These are phyloP conservation scores for Solanum clarkiae DNA, from an alignment of 257 asterid genomes.

Conservation along the genomic window DNA sequence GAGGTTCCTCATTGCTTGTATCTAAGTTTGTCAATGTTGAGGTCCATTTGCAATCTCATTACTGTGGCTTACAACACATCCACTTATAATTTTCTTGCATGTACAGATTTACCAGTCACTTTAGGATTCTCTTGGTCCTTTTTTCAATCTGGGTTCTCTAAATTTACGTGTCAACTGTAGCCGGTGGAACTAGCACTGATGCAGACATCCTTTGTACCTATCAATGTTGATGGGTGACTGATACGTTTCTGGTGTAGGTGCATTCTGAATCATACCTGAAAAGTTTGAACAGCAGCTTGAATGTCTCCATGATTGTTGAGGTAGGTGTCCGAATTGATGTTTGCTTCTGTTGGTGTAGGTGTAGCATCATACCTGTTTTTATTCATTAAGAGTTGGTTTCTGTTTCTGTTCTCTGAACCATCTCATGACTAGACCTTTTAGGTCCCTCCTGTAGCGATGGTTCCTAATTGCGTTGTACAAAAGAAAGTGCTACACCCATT, in stretches of 20 bases:
- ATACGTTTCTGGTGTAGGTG: slow-evolving; percentile 35
- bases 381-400: neutral
- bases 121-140: neutral
- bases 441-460: slow-evolving; percentile 80
- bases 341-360: slow-evolving; percentile 28
- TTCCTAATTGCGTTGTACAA: slow-evolving; percentile 76
- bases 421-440: slow-evolving; percentile 13
- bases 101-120: neutral
- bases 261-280: slow-evolving; percentile 75
- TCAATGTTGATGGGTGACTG: neutral
- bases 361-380: slow-evolving; percentile 20
- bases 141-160: neutral
- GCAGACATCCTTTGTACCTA: neutral
- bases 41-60: neutral
- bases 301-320: slow-evolving; percentile 72
- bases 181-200: neutral
- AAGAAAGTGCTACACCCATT: slow-evolving; percentile 72
- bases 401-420: neutral
- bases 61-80: neutral
- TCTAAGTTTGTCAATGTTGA: neutral
- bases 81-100: neutral
- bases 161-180: neutral
- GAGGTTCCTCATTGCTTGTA: neutral
- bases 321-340: slow-evolving; percentile 14
- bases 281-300: slow-evolving; percentile 60